phyloP scores from a whole-genome alignment of 1,284 basidiomycete species.

The Termitomyces sp. region DNA sequence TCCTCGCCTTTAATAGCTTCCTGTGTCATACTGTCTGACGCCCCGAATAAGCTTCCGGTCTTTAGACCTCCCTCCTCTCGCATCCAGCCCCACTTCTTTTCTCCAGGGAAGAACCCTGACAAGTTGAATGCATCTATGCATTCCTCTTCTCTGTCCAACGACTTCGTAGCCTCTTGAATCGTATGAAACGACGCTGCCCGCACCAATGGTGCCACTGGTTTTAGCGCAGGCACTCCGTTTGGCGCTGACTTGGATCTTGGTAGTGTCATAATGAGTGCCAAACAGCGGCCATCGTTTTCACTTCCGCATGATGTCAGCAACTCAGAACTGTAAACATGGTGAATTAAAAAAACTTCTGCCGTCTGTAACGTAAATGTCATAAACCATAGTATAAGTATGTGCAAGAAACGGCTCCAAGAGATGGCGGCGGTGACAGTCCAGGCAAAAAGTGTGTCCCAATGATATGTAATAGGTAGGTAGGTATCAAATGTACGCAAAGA shows the following conservation, averaged over 20 bases:
- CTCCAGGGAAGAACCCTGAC: constrained; percentile 42
- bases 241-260: constrained; percentile 36
- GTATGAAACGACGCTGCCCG: constrained; percentile 20
- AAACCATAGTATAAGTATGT: not conserved
- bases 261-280: constrained; percentile 20
- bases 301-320: constrained; percentile 17
- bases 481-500: constrained; percentile 1
- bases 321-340: not conserved
- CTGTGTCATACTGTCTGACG: constrained; percentile 19
- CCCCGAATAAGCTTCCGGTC: constrained; percentile 12
- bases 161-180: constrained; percentile 2
- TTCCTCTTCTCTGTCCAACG: constrained; percentile 9
- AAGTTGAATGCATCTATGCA: constrained; percentile 43
- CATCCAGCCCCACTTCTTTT: constrained; percentile 39
- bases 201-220: constrained; percentile 2
- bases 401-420: not conserved
- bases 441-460: constrained; percentile 3
- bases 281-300: not conserved
- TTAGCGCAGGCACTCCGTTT: constrained; percentile 19
- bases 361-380: not conserved
- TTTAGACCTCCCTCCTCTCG: constrained; percentile 23
- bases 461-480: not conserved
- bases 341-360: not conserved
- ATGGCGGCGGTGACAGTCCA: not conserved
- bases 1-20: constrained; percentile 41